Evolutionary conservation across 2,329 filamentous ascomycete genomes (phyloP).

Genomic region (Diaporthe destruens): DNA sequence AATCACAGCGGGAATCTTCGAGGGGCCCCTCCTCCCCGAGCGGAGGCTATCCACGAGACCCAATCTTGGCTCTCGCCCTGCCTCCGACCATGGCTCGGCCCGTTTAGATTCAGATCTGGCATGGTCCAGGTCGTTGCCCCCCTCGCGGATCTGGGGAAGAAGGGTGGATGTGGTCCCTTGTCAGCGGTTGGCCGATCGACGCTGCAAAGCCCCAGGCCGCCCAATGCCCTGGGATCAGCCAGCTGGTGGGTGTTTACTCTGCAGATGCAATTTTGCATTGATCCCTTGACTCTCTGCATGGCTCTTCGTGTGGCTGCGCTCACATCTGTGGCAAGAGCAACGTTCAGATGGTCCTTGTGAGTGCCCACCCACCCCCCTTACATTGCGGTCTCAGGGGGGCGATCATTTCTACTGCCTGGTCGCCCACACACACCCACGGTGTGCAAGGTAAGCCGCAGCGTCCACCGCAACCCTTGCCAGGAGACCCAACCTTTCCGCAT

Average conservation of each 20-base stretch:
- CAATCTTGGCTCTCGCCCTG: constrained; percentile 23
- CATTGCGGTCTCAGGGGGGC: constrained; percentile 14
- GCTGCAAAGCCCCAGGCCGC: constrained; percentile 30
- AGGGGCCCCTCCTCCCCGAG: constrained; percentile 2
- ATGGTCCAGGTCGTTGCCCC: constrained; percentile 22
- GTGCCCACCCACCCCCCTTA: constrained; percentile 5
- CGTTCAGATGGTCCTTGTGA: constrained; percentile 17
- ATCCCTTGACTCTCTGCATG: constrained; percentile 1
- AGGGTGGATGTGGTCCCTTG: constrained; percentile 17
- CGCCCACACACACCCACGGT: constrained; percentile 20
- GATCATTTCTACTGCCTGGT: constrained; percentile 16
- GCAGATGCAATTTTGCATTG: constrained; percentile 37
- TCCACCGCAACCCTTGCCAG: constrained; percentile 7
- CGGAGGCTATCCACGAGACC: constrained; percentile 19
- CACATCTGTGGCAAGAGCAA: constrained; percentile 13
- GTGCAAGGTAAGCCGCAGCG: constrained; percentile 17
- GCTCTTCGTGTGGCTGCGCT: background rate
- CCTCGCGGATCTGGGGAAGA: constrained; percentile 24
- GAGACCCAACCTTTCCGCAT: constrained; percentile 4
- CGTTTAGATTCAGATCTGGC: constrained; percentile 25
- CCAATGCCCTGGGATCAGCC: constrained; percentile 35
- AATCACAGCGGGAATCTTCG: constrained; percentile 29
- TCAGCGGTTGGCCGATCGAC: constrained; percentile 26
- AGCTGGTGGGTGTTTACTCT: constrained; percentile 19
- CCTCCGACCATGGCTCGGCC: constrained; percentile 35